Base-by-base conservation (phyloP, 139 green algal species). In the Micractinium sp. region DNA sequence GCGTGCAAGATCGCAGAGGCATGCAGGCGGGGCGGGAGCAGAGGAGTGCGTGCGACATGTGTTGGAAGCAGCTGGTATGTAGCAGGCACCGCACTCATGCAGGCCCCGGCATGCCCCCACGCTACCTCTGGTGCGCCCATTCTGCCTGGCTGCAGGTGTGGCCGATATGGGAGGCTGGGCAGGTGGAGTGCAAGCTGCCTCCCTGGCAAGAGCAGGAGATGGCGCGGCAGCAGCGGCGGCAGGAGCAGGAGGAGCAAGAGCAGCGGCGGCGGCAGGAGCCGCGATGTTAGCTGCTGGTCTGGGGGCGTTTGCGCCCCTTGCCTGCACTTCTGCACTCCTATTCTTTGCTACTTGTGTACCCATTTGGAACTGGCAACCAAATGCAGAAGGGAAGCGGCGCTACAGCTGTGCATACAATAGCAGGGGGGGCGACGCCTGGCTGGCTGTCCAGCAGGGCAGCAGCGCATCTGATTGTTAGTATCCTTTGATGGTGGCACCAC, bases 141-240 rank as follows among this genome's bases (percentile, higher is more conserved):
- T 82, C 63, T 27, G 22, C 27, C 14, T 82, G 76, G 4, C 33
- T 89, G 85, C 89, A 93, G 92, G 80, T 95, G 16, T 95, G 91
- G 87, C 93, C 93, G 13, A 74, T 86, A 0, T 87, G 80, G 86
- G 85, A 94, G 61, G 87, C 91, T 23, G 89, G 91, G 20, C 90
- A 85, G 92, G 76, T 95, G 7, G 69, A 89, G 25, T 69, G 63
- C 27, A 81, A 90, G 53, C 67, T 92, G 15, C 91, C 91, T 14
- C 61, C 78, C 60, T 88, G 85, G 85, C 83, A 87, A 67, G 67
- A 79, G 7, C 66, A 79, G 29, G 66, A 81, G 83, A 38, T 79
- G 13, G 33, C 39, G 67, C 83, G 83, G 63, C 83, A 87, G 83
- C 83, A 13, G 39, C 83, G 29, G 39, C 83, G 56, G 83, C 66